Evolutionary conservation across 1,139 yeast genomes (phyloP), one percentile per base, ranked within the genome.

Genomic region (Yamadazyma friedrichii): DNA sequence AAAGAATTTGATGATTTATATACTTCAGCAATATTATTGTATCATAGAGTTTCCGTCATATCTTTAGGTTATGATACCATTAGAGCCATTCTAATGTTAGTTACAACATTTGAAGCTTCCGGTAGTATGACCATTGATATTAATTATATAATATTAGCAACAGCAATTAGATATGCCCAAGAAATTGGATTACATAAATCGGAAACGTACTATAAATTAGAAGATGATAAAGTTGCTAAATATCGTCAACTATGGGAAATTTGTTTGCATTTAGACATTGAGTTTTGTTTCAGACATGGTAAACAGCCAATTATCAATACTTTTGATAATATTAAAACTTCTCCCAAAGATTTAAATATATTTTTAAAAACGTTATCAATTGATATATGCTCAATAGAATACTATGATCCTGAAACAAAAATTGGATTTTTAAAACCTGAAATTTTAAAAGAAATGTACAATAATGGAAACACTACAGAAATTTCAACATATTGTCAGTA

Each of bases 101-200:
- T 73, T 2, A 46, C 66, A 4, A 74, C 70, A 48, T 59, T 78
- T 9, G 80, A 77, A 37, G 56, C 62, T 6, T 61, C 66, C 32
- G 60, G 71, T 46, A 56, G 69, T 10, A 54, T 65, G 1, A 66
- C 76, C n/a, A 32, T 38, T 16, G 77, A 76, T 31, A 55, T 65
- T 26, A 67, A 73, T 25, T 73, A 68, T 49, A 63, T 71, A 39
- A 51, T 82, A 11, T 53, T 71, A 1, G 61, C 83, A 1, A 69
- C 76, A 3, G 83, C 83, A 1, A 68, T 79, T 2, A 64, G 88
- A 41, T 73, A 69, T 48, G 85, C 87, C 0, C 80, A 76, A 49
- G 84, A 79, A 35, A 58, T 83, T 46, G 94, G 94, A 0, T 61
- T 86, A 17, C 86, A 85, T 52, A 62, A 88, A 25, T 64, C 64